Conservation (phyloP, 495 filamentous ascomycete genomes). For the Astrothelium subdiscretum region DNA sequence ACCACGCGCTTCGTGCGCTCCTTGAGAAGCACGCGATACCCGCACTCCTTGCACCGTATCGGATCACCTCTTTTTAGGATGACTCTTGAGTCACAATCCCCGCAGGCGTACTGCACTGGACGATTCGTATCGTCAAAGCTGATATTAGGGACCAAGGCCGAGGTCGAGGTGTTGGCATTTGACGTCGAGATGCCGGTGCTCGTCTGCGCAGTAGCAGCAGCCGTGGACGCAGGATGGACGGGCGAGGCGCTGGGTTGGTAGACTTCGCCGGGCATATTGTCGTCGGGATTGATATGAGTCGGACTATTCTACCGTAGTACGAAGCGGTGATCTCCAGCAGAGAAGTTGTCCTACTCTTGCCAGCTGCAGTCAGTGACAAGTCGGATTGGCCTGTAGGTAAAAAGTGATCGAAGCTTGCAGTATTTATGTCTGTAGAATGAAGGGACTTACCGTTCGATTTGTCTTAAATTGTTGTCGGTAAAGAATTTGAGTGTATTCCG, state of each 20-base stretch:
- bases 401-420: too few relatives aligned
- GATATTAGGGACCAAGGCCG: conserved; percentile 17
- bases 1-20: conserved; percentile 97
- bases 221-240: not conserved
- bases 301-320: too few relatives aligned
- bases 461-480: too few relatives aligned
- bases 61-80: conserved; percentile 71
- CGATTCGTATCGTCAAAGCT: conserved; percentile 18
- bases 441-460: too few relatives aligned
- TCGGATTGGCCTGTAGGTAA: too few relatives aligned
- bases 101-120: conserved; percentile 76
- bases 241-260: conserved; percentile 43
- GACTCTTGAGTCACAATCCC: conserved; percentile 79
- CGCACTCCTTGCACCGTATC: conserved; percentile 92
- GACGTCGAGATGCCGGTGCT: conserved; percentile 17
- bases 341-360: too few relatives aligned
- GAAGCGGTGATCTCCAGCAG: too few relatives aligned
- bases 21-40: conserved; percentile 93
- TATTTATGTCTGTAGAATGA: too few relatives aligned
- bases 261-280: conserved; percentile 45
- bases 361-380: too few relatives aligned
- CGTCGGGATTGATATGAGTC: too few relatives aligned
- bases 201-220: not conserved
- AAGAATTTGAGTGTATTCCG: too few relatives aligned
- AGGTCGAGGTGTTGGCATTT: conserved; percentile 19